A percentile compares a stretch with the other conserved stretches of the same genome.
Conservation (phyloP, 495 filamentous ascomycete species). For the Daldinia loculata region DNA sequence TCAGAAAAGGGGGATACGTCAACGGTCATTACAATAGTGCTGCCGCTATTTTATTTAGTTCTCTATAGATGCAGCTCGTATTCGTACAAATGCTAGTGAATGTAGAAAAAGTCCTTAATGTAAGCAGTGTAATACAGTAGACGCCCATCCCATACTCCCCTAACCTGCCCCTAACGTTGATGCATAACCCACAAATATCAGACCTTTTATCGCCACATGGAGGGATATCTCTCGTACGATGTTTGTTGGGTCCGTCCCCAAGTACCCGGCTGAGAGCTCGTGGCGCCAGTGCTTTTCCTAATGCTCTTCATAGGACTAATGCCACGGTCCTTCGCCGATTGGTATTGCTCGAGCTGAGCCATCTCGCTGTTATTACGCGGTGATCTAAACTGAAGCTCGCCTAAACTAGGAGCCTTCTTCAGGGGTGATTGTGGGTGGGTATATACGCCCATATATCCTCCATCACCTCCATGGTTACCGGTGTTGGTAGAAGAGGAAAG, state of each 20-base stretch:
- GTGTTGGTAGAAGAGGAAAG: constrained; percentile 25
- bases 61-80: constrained; percentile 36
- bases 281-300: constrained; percentile 41
- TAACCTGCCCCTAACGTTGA: background rate
- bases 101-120: constrained; percentile 14
- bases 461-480: constrained; percentile 46
- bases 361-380: constrained; percentile 63
- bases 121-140: background rate
- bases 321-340: constrained; percentile 39
- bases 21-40: constrained; percentile 7
- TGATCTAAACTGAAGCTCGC: constrained; percentile 53
- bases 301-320: constrained; percentile 38
- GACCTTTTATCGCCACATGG: constrained; percentile 38
- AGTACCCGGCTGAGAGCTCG: constrained; percentile 17
- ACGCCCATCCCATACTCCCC: constrained; percentile 1
- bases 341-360: constrained; percentile 59
- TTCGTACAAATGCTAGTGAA: constrained; percentile 33
- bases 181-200: constrained; percentile 20
- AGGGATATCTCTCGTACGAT: constrained; percentile 55
- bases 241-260: constrained; percentile 35
- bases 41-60: constrained; percentile 13
- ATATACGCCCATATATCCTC: constrained; percentile 82
- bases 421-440: constrained; percentile 83
- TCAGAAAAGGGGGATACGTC: background rate
- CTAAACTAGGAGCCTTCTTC: constrained; percentile 66